These are phyloP conservation scores for Collariella sp. DNA, from an alignment of 495 filamentous ascomycete genomes.

Conservation along the genomic window DNA sequence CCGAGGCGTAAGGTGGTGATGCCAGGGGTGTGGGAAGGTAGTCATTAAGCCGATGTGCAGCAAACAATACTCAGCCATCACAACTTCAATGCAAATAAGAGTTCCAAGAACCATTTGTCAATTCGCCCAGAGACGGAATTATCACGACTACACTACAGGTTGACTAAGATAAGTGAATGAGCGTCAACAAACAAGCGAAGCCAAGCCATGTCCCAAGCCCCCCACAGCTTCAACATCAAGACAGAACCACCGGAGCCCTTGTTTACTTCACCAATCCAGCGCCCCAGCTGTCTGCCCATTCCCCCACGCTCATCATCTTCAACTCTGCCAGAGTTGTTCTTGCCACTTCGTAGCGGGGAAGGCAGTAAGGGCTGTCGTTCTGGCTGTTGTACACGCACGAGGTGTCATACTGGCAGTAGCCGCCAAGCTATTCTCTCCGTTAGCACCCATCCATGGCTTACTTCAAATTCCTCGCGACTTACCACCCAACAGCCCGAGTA, in stretches of 20 bases:
- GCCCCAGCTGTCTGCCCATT: background rate
- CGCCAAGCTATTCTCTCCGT: conserved; percentile 10
- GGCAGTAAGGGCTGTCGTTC: conserved; percentile 27
- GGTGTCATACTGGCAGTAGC: conserved; percentile 13
- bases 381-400: conserved; percentile 18
- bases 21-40: background rate
- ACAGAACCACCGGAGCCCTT: background rate
- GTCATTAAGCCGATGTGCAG: background rate
- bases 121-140: background rate
- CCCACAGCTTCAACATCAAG: background rate
- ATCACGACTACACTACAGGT: background rate
- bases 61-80: background rate
- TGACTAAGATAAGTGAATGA: background rate
- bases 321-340: no score
- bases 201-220: background rate
- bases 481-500: conserved; percentile 18
- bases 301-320: no score
- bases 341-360: conserved; percentile 4
- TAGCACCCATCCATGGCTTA: background rate
- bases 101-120: background rate
- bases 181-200: conserved; percentile 3
- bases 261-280: background rate
- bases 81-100: background rate
- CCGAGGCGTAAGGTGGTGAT: conserved; percentile 20
- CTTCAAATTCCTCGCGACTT: background rate